Conservation (phyloP, 495 filamentous ascomycete species). For the Podospora sp. region DNA sequence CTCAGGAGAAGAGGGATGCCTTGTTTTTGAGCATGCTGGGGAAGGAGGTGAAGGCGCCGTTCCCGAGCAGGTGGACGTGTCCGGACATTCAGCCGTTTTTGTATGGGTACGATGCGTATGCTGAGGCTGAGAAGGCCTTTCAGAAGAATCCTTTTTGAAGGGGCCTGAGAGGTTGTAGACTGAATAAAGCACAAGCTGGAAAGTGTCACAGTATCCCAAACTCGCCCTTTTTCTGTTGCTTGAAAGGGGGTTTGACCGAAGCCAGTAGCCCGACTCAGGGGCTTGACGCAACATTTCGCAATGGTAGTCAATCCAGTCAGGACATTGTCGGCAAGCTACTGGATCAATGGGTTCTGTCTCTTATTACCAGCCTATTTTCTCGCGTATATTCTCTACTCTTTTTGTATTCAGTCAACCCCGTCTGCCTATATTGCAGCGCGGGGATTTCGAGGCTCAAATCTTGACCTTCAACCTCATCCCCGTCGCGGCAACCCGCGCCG, state of each 20-base stretch:
- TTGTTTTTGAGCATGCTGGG: conserved; percentile 49
- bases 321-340: no score
- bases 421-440: no score
- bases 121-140: conserved; percentile 57
- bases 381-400: background rate
- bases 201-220: no score
- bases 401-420: background rate
- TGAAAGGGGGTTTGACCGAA: no score
- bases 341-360: no score
- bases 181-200: no score
- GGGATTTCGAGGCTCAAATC: no score
- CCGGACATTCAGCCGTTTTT: conserved; percentile 61
- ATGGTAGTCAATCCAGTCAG: no score
- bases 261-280: no score
- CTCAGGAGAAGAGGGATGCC: conserved; percentile 55
- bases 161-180: background rate
- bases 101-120: conserved; percentile 64
- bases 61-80: conserved; percentile 65
- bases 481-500: conserved; percentile 23
- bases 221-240: no score
- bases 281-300: no score
- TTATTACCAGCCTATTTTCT: no score
- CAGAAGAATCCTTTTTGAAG: conserved; percentile 41
- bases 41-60: conserved; percentile 46
- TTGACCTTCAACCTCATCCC: conserved; percentile 34